Conservation (phyloP, 352 stramenopile species). For the Phytophthora sp. region DNA sequence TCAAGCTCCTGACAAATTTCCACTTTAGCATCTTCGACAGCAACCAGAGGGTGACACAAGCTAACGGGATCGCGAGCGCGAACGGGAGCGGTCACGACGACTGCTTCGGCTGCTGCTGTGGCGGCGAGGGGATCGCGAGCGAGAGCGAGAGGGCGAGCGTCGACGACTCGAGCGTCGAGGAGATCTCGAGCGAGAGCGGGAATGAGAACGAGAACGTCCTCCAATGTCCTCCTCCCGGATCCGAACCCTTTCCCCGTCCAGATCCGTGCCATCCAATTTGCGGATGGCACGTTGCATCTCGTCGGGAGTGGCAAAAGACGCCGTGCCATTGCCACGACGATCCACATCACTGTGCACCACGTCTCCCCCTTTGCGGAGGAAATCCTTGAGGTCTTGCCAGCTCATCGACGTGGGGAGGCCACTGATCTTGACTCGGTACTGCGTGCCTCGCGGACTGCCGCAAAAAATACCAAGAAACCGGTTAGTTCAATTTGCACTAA, state of each 20-base stretch:
- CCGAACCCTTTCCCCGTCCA: slow-evolving; percentile 54
- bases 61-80: slow-evolving; percentile 36
- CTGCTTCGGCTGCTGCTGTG: slow-evolving; percentile 28
- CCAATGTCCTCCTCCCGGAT: slow-evolving; percentile 39
- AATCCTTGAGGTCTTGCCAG: slow-evolving; percentile 74
- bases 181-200: slow-evolving; percentile 28
- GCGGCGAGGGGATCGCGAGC: slow-evolving; percentile 35
- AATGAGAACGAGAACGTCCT: slow-evolving; percentile 12
- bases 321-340: slow-evolving; percentile 59
- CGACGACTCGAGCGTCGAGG: slow-evolving; percentile 33
- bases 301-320: slow-evolving; percentile 66
- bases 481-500: slow-evolving; percentile 5
- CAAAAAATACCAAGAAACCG: neutral
- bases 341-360: slow-evolving; percentile 76
- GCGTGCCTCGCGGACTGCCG: slow-evolving; percentile 47
- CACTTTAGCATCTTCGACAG: slow-evolving; percentile 2
- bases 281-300: slow-evolving; percentile 64
- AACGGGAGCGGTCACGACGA: slow-evolving; percentile 29
- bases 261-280: slow-evolving; percentile 53
- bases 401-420: slow-evolving; percentile 53
- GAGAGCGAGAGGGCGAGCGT: slow-evolving; percentile 44
- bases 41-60: neutral
- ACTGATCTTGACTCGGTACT: slow-evolving; percentile 57
- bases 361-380: slow-evolving; percentile 60
- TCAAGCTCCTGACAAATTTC: slow-evolving; percentile 3